Evolutionary conservation across 139 green algal species (phyloP).

Genomic region (Tetraselmis striata): DNA sequence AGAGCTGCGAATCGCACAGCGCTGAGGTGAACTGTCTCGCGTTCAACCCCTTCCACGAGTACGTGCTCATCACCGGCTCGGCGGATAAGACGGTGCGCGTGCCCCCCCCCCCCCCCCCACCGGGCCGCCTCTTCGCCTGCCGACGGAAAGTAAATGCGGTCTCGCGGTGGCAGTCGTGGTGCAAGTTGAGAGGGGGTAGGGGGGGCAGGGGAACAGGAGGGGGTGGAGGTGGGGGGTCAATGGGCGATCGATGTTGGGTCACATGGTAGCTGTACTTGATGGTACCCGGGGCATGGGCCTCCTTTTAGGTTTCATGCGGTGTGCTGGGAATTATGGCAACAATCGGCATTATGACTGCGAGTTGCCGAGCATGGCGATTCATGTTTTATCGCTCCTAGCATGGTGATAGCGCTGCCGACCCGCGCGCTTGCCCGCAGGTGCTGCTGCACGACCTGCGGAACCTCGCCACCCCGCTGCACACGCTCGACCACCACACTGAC

Average conservation of each 20-base stretch:
- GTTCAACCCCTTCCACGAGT: slow-evolving; percentile 98
- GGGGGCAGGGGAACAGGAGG: no score
- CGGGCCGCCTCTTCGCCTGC: background rate
- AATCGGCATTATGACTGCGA: no score
- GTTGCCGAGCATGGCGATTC: no score
- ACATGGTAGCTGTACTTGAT: no score
- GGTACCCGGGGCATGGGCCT: no score
- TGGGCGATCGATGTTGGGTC: no score
- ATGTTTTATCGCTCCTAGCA: no score
- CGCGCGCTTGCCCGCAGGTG: slow-evolving; percentile 40
- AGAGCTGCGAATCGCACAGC: slow-evolving; percentile 66
- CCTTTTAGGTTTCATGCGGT: no score
- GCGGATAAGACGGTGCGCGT: slow-evolving; percentile 92
- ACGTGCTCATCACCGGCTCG: slow-evolving; percentile 88
- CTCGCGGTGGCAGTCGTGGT: background rate
- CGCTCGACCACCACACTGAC: slow-evolving; percentile 87
- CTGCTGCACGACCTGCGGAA: slow-evolving; percentile 92
- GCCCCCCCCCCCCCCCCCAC: no score
- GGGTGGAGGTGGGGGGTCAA: no score
- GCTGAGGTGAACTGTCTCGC: slow-evolving; percentile 97
- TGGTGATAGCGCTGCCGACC: no score
- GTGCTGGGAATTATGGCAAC: no score
- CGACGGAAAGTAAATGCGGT: background rate
- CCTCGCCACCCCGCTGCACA: slow-evolving; percentile 78
- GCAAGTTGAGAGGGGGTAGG: background rate